phyloP scores from a whole-genome alignment of 192 early-diverging fungal species.

The Chytriomyces sp. region DNA sequence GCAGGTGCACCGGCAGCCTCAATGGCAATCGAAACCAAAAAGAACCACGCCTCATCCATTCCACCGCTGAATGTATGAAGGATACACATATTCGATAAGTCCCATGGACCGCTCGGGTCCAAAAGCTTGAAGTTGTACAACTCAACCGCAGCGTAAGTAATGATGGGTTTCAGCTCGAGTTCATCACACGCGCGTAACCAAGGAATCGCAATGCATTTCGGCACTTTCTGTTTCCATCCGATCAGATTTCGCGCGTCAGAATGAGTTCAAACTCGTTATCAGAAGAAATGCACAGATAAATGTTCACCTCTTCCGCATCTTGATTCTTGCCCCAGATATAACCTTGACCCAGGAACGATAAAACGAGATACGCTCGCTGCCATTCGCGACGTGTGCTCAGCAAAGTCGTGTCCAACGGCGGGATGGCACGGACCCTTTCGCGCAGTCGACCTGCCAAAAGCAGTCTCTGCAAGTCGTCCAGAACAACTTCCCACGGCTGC shows the following conservation, averaged over 20 bases:
- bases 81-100: constrained; percentile 81
- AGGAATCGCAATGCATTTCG: constrained; percentile 78
- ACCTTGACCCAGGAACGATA: constrained; percentile 88
- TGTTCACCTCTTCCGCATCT: constrained; percentile 62
- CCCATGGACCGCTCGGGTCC: constrained; percentile 76
- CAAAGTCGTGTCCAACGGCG: constrained; percentile 67
- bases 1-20: constrained; percentile 79
- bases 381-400: constrained; percentile 73
- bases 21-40: constrained; percentile 87
- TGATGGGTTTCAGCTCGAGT: constrained; percentile 84
- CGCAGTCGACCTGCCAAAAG: constrained; percentile 55
- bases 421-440: constrained; percentile 63
- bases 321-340: constrained; percentile 92
- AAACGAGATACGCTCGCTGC: constrained; percentile 83
- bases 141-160: constrained; percentile 83
- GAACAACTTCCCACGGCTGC: constrained; percentile 83
- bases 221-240: constrained; percentile 62
- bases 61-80: constrained; percentile 84
- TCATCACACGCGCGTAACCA: constrained; percentile 76
- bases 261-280: constrained; percentile 15
- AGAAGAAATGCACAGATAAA: neutral
- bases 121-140: constrained; percentile 93
- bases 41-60: constrained; percentile 96
- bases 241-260: constrained; percentile 1
- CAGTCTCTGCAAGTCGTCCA: constrained; percentile 78